Base-by-base conservation (phyloP, 2,329 filamentous ascomycete species). In the Epichloe coenophiala region DNA sequence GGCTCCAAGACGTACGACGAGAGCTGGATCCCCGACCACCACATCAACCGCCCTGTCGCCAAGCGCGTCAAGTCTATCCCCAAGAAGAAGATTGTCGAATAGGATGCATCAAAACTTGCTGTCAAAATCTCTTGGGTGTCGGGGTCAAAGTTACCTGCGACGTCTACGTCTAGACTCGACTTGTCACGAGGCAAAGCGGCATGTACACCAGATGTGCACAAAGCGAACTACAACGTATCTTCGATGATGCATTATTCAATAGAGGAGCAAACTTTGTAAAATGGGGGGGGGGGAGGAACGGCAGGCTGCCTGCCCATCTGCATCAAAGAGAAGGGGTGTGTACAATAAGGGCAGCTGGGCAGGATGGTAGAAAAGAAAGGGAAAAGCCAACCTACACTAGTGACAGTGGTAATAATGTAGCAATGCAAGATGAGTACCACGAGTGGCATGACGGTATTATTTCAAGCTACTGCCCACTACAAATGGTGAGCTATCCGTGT, bases 11-110 rank as follows among this genome's bases (percentile, higher is more conserved):
- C 76, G 54, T 95, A 90, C 69, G 90, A 95, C 62, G 84, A 91
- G 74, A 88, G 84, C 74, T 96, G 91, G 90, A 95, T 96, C 60
- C 89, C 90, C 33, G 81, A 83, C 55, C 81, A 86, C 66, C 90
- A 97, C 71, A 81, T 96, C 68, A 87, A 91, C 74, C 84, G 87
- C 60, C 90, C 91, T 38, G 76, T 85, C 59, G 85, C 80, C 51
- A 78, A 78, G 68, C 77, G 80, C 57, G 77, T 79, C 67, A 83
- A 82, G 78, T 78, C 75, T 57, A 69, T 74, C 57, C 70, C 72
- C 53, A 77, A 76, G 69, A 61, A 59, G 59, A 66, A 65, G 63
- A 56, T 55, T 52, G 57, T 53, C 44, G 63, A 66, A 53, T 66
- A 66, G 53, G 19, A 17, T 42, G 19, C 40, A 13, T 21, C 11